Percentiles rank a stretch among this genome's conserved stretches.
Evolutionary conservation across 1,284 basidiomycete genomes (phyloP).

Genomic region (Apiotrichum gracile): DNA sequence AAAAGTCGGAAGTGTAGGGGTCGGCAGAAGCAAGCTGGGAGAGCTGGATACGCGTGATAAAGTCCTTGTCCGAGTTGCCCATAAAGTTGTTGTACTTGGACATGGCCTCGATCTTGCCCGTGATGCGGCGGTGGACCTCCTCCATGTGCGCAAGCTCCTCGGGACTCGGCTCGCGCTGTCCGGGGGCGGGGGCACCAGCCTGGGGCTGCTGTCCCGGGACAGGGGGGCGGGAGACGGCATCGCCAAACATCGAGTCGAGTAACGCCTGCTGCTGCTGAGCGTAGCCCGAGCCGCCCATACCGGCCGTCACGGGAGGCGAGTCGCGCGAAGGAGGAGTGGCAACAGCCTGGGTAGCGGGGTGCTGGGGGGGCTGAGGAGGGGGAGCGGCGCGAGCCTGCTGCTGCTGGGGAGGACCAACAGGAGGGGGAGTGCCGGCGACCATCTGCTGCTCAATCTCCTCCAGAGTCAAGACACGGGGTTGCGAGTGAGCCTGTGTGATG

Average conservation of each 20-base stretch:
- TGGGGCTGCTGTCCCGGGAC: conserved; percentile 9
- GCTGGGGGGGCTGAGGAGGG: conserved; percentile 10
- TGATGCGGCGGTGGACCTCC: conserved; percentile 31
- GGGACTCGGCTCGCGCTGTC: conserved; percentile 21
- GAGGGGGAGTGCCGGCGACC: conserved; percentile 27
- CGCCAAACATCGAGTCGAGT: conserved; percentile 45
- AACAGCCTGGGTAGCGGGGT: conserved; percentile 19
- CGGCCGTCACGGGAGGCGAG: conserved; percentile 21
- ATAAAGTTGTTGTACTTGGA: conserved; percentile 95
- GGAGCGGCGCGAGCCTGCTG: conserved; percentile 38
- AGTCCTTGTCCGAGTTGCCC: conserved; percentile 89
- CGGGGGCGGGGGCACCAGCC: conserved; percentile 4
- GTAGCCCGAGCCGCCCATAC: conserved; percentile 32
- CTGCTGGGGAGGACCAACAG: conserved; percentile 16
- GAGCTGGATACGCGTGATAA: conserved; percentile 98
- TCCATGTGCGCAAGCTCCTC: conserved; percentile 36
- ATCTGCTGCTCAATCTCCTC: conserved; percentile 49
- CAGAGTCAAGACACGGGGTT: conserved; percentile 34
- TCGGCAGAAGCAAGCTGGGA: conserved; percentile 94
- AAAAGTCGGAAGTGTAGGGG: conserved; percentile 96
- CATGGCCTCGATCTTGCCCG: conserved; percentile 52
- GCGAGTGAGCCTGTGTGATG: conserved; percentile 10
- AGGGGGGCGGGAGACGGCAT: conserved; percentile 25
- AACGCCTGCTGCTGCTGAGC: conserved; percentile 38
- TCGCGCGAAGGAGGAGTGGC: conserved; percentile 30